Conservation (phyloP, 768 basidiomycete species). For the Crucibulum laeve region DNA sequence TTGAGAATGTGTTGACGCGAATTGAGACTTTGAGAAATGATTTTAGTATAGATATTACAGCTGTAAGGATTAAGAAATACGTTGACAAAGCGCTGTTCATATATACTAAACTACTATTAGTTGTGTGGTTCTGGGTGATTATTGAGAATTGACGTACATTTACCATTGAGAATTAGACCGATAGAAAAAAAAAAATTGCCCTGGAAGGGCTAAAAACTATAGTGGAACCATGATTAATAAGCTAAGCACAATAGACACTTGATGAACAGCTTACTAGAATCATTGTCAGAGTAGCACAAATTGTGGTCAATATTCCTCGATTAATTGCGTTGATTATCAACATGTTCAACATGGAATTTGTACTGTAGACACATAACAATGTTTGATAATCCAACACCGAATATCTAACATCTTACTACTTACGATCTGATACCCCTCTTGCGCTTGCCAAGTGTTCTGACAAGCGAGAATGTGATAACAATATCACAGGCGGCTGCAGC, state of each 20-base stretch:
- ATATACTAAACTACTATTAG: too few species aligned
- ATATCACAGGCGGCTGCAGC: slow-evolving; percentile 11
- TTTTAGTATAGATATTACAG: too few species aligned
- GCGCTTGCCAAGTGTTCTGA: slow-evolving; percentile 6
- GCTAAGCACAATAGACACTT: neutral
- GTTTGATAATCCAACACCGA: neutral
- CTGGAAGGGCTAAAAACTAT: slow-evolving; percentile 13
- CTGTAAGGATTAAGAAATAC: too few species aligned
- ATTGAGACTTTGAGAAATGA: too few species aligned
- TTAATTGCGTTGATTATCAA: slow-evolving; percentile 17
- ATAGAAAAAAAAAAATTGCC: slow-evolving; percentile 17
- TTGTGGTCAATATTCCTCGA: slow-evolving; percentile 14
- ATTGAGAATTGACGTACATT: too few species aligned
- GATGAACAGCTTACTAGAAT: slow-evolving; percentile 13
- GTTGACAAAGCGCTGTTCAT: too few species aligned
- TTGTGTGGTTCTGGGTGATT: too few species aligned
- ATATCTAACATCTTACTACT: neutral
- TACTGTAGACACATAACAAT: slow-evolving; percentile 5
- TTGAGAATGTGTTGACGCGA: too few species aligned
- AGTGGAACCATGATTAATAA: neutral
- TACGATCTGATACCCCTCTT: slow-evolving; percentile 9
- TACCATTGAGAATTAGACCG: slow-evolving; percentile 13
- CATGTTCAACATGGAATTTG: slow-evolving; percentile 14
- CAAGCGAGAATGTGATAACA: slow-evolving; percentile 10
- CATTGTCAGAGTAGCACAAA: slow-evolving; percentile 12